Conservation (phyloP, 805 yeast genomes). For the Candida verbasci region DNA sequence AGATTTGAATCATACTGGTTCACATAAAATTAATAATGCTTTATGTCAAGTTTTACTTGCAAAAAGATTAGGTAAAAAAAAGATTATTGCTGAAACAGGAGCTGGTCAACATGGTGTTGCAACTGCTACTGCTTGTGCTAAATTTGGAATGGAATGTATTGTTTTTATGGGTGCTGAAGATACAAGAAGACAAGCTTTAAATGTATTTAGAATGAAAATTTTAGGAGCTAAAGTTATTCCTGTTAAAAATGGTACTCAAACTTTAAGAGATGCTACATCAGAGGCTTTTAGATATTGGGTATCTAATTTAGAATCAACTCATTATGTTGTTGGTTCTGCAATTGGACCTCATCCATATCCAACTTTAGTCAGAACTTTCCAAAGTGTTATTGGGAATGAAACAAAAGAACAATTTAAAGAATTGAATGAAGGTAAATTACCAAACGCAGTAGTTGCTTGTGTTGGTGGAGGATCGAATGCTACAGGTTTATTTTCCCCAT, state of each 20-base stretch:
- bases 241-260: constrained; percentile 90
- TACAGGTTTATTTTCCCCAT: constrained; percentile 93
- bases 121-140: constrained; percentile 89
- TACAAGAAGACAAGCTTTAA: constrained; percentile 95
- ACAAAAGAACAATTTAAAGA: constrained; percentile 85
- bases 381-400: constrained; percentile 93
- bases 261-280: constrained; percentile 95
- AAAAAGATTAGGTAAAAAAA: constrained; percentile 69
- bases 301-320: constrained; percentile 77
- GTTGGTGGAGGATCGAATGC: constrained; percentile 99
- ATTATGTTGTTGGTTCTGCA: constrained; percentile 96
- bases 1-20: constrained; percentile 87
- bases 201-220: constrained; percentile 95
- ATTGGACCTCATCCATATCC: constrained; percentile 99
- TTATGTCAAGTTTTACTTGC: constrained; percentile 79
- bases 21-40: constrained; percentile 83
- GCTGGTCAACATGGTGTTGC: constrained; percentile 96
- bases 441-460: constrained; percentile 95
- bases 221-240: constrained; percentile 94
- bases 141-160: constrained; percentile 88
- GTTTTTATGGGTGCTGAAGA: constrained; percentile 99
- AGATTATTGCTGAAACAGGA: constrained; percentile 85
- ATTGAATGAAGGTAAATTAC: constrained; percentile 75
- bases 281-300: constrained; percentile 98
- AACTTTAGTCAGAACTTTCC: constrained; percentile 96